These are phyloP conservation scores for Debaryomyces hansenii DNA, from an alignment of 805 yeast species.

Conservation along the genomic window DNA sequence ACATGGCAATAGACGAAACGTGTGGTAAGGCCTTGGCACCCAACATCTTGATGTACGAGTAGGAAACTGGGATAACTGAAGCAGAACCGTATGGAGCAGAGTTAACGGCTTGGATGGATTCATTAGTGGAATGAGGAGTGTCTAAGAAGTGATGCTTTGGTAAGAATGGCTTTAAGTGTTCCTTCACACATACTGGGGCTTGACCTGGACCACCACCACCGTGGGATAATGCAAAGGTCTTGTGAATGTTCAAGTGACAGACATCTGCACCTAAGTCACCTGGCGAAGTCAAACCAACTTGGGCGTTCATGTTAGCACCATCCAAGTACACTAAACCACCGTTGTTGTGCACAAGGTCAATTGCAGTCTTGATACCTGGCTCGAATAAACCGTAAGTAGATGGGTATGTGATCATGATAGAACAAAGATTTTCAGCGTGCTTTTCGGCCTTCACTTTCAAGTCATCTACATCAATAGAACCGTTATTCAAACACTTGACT, in stretches of 20 bases:
- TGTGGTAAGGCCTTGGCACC: slow-evolving; percentile 82
- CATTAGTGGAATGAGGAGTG: slow-evolving; percentile 48
- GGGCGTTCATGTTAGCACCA: slow-evolving; percentile 99
- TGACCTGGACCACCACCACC: slow-evolving; percentile 99
- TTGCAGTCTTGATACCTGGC: slow-evolving; percentile 83
- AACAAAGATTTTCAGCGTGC: slow-evolving; percentile 72
- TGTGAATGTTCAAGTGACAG: slow-evolving; percentile 94
- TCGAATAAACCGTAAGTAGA: slow-evolving; percentile 96
- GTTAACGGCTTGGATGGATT: slow-evolving; percentile 71
- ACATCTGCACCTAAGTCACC: slow-evolving; percentile 98
- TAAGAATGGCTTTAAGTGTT: slow-evolving; percentile 75
- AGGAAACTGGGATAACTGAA: slow-evolving; percentile 86
- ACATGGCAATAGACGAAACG: slow-evolving; percentile 86
- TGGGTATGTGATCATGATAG: slow-evolving; percentile 96
- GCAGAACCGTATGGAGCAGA: slow-evolving; percentile 98
- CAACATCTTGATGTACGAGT: slow-evolving; percentile 92
- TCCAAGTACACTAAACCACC: slow-evolving; percentile 98
- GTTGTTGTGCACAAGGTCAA: slow-evolving; percentile 75
- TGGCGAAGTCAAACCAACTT: slow-evolving; percentile 95
- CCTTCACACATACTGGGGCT: slow-evolving; percentile 93
- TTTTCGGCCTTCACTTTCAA: slow-evolving; percentile 69
- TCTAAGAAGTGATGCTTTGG: slow-evolving; percentile 71
- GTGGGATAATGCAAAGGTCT: slow-evolving; percentile 96
- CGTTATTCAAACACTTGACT: slow-evolving; percentile 81
- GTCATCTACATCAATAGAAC: slow-evolving; percentile 82